Base-by-base conservation (phyloP, 768 basidiomycete species). In the Calocybe indica region DNA sequence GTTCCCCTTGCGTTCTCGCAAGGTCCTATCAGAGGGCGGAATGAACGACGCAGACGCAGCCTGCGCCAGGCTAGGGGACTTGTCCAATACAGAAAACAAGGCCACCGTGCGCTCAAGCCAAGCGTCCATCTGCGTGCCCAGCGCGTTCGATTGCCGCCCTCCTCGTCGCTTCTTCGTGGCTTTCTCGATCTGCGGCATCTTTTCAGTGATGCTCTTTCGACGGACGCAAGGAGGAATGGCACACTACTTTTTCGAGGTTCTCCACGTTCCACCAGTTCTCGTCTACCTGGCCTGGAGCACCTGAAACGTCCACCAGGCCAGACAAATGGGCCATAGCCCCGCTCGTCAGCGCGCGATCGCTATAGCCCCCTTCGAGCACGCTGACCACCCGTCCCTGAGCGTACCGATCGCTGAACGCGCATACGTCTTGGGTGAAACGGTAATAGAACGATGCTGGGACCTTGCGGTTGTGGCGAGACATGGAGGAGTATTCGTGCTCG, bases 291-390 rank as follows among this genome's bases (percentile, higher is more conserved):
- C 55, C 55, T 34, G 64, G 60, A 11, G 66, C 61, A 15, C 47
- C 42, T 5, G 61, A 52, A 14, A 64, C 60, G 39, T 69, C 73
- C 1, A 70, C 71, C 14, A 97, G 65, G 4, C 93, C 94, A 6
- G 70, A 68, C 1, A 95, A 62, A 60, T 92, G 88, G 0, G 92
- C 88, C 78, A 92, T 80, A 0, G 84, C 76, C 0, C 88, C 95
- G 52, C 88, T 92, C 5, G 72, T 81, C 46, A 98, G 70, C 0
- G 95, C 93, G 5, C 85, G 76, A 62, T 97, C 92, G 55, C 89
- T 90, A 58, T 97, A 97, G 1, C 94, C 95, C 1, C 95, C 95
- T 67, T 99, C 95, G 1, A 99, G 79, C 0, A 97, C 88, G 55
- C 90, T 92, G 35, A 98, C 73, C 5, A 95, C 56, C 37, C 82